These are phyloP conservation scores for Aureobasidium sp. DNA, from an alignment of 2,329 filamentous ascomycete species.

Conservation along the genomic window DNA sequence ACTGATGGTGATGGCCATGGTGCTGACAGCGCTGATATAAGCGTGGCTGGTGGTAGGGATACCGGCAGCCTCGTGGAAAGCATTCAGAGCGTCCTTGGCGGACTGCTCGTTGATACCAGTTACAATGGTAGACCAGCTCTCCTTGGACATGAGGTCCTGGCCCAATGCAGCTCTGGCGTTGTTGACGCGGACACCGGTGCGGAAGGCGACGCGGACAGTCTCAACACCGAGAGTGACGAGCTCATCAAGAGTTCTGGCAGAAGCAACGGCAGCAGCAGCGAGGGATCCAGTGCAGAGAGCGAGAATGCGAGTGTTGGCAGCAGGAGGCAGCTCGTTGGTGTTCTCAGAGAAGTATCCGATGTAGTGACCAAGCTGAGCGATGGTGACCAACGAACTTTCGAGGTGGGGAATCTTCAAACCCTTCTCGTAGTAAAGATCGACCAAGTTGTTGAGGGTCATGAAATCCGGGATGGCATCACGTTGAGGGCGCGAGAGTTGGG, in stretches of 20 bases:
- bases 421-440: conserved; percentile 54
- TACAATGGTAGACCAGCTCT: conserved; percentile 60
- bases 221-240: conserved; percentile 57
- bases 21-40: conserved; percentile 51
- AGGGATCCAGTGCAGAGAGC: conserved; percentile 63
- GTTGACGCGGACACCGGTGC: conserved; percentile 44
- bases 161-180: conserved; percentile 35
- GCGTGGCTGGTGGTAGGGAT: conserved; percentile 44
- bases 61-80: conserved; percentile 48
- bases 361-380: conserved; percentile 59
- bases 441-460: conserved; percentile 53
- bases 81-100: conserved; percentile 41
- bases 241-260: conserved; percentile 51
- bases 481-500: conserved; percentile 47
- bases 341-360: conserved; percentile 51
- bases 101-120: conserved; percentile 45
- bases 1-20: conserved; percentile 51
- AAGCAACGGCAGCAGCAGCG: conserved; percentile 57
- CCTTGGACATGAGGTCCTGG: conserved; percentile 39
- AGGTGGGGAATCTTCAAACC: conserved; percentile 50
- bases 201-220: conserved; percentile 57
- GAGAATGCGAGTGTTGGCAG: conserved; percentile 44
- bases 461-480: conserved; percentile 53
- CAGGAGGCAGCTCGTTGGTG: conserved; percentile 43
- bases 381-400: conserved; percentile 56